These are phyloP conservation scores for Thielaviopsis euricoi DNA, from an alignment of 2,329 filamentous ascomycete genomes.

Conservation along the genomic window DNA sequence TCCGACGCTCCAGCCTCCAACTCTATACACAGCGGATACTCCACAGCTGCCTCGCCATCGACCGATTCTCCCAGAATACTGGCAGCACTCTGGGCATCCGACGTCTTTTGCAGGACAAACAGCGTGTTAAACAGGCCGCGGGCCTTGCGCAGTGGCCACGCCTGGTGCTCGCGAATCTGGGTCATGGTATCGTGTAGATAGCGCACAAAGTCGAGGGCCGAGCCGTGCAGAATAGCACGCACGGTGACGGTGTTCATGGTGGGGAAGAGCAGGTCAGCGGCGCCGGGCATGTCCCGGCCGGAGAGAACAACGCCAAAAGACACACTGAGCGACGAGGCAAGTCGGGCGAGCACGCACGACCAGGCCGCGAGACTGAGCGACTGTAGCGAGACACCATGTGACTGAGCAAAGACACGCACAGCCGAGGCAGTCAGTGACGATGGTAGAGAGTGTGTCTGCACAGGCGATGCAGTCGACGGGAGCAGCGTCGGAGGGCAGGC, in stretches of 20 bases:
- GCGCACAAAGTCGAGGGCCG: conserved; percentile 42
- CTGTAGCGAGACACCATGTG: conserved; percentile 2
- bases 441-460: neutral
- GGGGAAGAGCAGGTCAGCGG: conserved; percentile 58
- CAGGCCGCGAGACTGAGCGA: conserved; percentile 38
- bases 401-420: conserved; percentile 18
- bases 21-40: conserved; percentile 71
- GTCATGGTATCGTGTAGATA: conserved; percentile 58
- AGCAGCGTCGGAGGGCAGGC: neutral
- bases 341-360: conserved; percentile 51
- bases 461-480: neutral
- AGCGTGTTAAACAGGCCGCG: conserved; percentile 41
- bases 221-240: conserved; percentile 56
- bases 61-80: neutral
- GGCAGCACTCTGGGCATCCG: neutral
- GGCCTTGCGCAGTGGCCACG: conserved; percentile 59
- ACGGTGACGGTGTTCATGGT: conserved; percentile 84
- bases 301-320: conserved; percentile 72
- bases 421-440: conserved; percentile 22
- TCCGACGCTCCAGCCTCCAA: conserved; percentile 44
- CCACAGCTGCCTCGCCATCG: conserved; percentile 36
- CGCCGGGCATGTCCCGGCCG: conserved; percentile 59
- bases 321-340: conserved; percentile 51
- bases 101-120: conserved; percentile 30
- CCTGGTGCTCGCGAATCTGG: conserved; percentile 52